A percentile compares a stretch with the other conserved stretches of the same genome.
Conservation (phyloP, 176 grass and related monocot genomes). For the Lolium rigidum region DNA sequence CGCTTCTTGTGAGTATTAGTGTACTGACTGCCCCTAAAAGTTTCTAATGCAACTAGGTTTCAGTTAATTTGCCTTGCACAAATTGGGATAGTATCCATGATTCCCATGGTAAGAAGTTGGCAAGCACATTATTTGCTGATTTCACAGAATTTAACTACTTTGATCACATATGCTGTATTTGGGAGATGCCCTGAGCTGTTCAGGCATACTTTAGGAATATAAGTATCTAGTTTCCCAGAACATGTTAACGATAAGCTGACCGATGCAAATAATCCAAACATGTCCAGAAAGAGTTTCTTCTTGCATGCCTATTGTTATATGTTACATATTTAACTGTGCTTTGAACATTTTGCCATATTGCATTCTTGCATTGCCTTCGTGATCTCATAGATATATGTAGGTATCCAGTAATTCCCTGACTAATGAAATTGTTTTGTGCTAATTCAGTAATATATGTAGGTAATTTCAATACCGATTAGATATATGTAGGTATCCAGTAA, state of each 20-base stretch:
- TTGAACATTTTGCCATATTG: neutral
- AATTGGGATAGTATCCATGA: neutral
- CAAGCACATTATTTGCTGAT: neutral
- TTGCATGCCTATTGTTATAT: slow-evolving; percentile 9
- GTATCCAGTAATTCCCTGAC: neutral
- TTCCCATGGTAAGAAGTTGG: neutral
- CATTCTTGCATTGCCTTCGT: neutral
- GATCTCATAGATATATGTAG: neutral
- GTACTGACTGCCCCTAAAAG: neutral
- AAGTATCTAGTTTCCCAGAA: neutral
- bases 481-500: neutral
- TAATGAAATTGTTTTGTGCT: too few species aligned
- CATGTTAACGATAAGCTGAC: slow-evolving; percentile 1
- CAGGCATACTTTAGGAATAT: neutral
- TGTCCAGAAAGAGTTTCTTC: slow-evolving; percentile 9
- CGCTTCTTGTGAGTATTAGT: slow-evolving; percentile 84
- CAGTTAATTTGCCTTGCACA: neutral
- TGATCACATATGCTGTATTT: neutral
- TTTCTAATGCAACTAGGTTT: neutral
- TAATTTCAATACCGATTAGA: too few species aligned
- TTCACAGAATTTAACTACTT: neutral
- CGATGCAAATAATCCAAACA: neutral
- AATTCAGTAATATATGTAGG: neutral
- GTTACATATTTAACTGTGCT: neutral
- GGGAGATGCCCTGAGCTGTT: neutral